Conservation (phyloP, 2,329 filamentous ascomycete genomes). For the Verticillium tricorpus region DNA sequence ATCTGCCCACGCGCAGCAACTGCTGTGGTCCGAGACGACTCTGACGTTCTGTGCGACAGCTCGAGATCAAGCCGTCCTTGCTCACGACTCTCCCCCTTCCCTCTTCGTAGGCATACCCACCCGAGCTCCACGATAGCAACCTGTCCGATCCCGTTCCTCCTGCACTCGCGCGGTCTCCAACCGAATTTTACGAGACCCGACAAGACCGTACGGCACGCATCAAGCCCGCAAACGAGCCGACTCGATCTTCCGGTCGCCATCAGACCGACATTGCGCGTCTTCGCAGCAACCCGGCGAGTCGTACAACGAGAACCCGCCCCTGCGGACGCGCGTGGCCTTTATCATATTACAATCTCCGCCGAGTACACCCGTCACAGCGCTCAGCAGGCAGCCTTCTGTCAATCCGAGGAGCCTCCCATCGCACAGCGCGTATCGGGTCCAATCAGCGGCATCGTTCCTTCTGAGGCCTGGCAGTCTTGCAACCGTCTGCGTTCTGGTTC, state of each 20-base stretch:
- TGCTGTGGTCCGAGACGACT: not conserved
- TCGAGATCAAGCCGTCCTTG: not conserved
- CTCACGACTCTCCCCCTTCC: too few relatives aligned
- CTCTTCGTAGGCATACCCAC: not conserved
- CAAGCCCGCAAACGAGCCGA: not conserved
- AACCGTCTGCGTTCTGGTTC: not conserved
- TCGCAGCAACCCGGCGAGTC: not conserved
- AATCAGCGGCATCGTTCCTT: slow-evolving; percentile 4
- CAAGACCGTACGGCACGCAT: not conserved
- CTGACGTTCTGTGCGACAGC: not conserved
- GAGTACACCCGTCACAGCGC: not conserved
- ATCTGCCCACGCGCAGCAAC: not conserved
- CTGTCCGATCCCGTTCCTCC: not conserved
- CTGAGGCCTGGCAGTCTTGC: not conserved
- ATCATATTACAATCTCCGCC: slow-evolving; percentile 2
- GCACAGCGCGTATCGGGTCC: slow-evolving; percentile 11
- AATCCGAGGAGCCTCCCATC: not conserved
- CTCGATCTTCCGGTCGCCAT: not conserved
- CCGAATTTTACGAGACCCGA: not conserved
- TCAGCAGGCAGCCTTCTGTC: not conserved
- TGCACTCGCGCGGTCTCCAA: not conserved
- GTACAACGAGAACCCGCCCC: not conserved
- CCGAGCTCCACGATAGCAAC: not conserved
- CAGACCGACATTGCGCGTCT: not conserved
- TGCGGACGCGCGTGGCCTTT: not conserved